Evolutionary conservation across 306 rosid genomes (phyloP).

Genomic region (Dryas alaskensis): DNA sequence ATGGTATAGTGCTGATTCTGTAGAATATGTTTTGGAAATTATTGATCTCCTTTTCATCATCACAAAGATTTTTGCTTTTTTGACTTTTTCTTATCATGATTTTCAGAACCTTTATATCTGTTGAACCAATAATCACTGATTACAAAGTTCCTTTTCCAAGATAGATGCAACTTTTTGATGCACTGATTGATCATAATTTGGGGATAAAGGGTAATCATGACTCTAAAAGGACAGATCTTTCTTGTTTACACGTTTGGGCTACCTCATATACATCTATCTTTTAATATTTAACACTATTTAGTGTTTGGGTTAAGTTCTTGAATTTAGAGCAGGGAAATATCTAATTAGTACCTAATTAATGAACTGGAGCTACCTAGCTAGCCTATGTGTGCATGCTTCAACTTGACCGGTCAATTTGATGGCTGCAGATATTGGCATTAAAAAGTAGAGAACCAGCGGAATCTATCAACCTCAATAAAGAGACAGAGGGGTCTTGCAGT

Average conservation of each 20-base stretch:
- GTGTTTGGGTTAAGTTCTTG: not conserved
- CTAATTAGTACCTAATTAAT: no score
- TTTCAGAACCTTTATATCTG: constrained; percentile 37
- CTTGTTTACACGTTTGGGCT: not conserved
- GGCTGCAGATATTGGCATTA: constrained; percentile 70
- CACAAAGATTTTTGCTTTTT: constrained; percentile 31
- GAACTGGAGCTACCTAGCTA: no score
- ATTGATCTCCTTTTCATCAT: constrained; percentile 22
- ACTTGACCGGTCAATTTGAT: constrained; percentile 13
- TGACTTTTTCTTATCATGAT: constrained; percentile 31
- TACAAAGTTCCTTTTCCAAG: constrained; percentile 35
- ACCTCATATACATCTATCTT: not conserved
- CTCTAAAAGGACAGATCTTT: constrained; percentile 22
- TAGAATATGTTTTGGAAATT: constrained; percentile 31
- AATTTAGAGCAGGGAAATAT: constrained; percentile 2
- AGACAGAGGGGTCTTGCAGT: constrained; percentile 98
- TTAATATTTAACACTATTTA: not conserved
- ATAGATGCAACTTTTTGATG: constrained; percentile 15
- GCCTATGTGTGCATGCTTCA: not conserved
- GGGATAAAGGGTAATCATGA: constrained; percentile 13
- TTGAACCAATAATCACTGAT: constrained; percentile 32
- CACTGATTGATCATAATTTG: constrained; percentile 43
- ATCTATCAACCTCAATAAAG: constrained; percentile 91
- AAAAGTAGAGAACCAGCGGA: constrained; percentile 94
- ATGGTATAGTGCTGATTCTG: constrained; percentile 24